Evolutionary conservation across 768 basidiomycete genomes (phyloP), one percentile per base, ranked within the genome.

Genomic region (Suillus placidus): DNA sequence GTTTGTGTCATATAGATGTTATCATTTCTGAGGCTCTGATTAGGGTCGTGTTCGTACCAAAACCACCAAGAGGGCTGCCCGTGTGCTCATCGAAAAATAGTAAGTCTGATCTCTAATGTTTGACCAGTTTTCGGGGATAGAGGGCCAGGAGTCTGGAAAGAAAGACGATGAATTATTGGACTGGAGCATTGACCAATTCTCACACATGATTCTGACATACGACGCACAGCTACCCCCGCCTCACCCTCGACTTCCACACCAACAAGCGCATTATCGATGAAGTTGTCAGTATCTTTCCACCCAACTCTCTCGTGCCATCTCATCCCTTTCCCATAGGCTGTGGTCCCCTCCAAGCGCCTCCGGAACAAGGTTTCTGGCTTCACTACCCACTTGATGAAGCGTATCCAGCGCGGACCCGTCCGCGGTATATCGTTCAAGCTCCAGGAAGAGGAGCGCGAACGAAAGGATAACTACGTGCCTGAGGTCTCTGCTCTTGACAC

Each of bases 381-480:
- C 89, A 99, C 97, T 66, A 99, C 97, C 74, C 97, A 99, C 79
- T 85, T 99, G 80, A 99, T 99, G 97, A 98, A 95, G 88, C 95
- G 97, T 76, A 99, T 99, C 75, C 95, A 97, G 81, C 89, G 89
- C 66, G 97, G 97, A 4, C 97, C 97, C 74, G 97, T 99, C 69
- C 94, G 95, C 70, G 97, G 97, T 73, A 99, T 99, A 80, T 99
- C 97, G 64, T 99, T 99, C 94, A 97, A 98, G 82, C 92, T 99
- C 72, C 97, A 99, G 80, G 97, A 99, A 78, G 97, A 99, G 82
- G 97, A 99, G 83, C 88, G 97, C 68, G 97, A 99, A 82, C 84
- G 97, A 74, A 99, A 99, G 87, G 97, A 99, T 80, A 96, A 98
- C 86, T 98, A 94, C 80, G 97, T 99, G 62, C 97, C 97, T 69